These are phyloP conservation scores for Pinus taeda DNA, from an alignment of 75 land plant species.

Conservation along the genomic window DNA sequence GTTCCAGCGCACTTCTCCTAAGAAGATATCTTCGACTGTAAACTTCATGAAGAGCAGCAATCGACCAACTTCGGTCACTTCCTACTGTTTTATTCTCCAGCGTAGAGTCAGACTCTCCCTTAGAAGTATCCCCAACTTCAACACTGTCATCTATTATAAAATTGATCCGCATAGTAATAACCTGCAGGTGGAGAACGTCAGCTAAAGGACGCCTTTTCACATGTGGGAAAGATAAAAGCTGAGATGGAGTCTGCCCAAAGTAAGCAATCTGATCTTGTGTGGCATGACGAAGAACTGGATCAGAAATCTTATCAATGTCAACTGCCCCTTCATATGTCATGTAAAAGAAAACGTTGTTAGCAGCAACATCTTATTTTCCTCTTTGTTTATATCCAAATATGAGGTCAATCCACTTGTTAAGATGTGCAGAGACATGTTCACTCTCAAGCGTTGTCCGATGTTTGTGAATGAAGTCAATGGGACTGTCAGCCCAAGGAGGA, in stretches of 20 bases:
- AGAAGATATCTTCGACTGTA: conserved; percentile 81
- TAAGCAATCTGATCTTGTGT: conserved; percentile 95
- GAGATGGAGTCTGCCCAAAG: no score
- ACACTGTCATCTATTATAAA: conserved; percentile 63
- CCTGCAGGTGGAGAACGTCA: conserved; percentile 46
- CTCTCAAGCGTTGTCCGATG: conserved; percentile 96
- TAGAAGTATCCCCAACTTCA: conserved; percentile 30
- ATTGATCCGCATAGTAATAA: conserved; percentile 75
- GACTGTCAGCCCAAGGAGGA: conserved; percentile 90
- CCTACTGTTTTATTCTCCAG: conserved; percentile 21
- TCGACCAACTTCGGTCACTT: conserved; percentile 65
- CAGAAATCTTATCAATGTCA: conserved; percentile 86
- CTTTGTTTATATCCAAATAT: conserved; percentile 98
- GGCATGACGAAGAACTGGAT: conserved; percentile 86
- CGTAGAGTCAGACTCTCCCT: conserved; percentile 20
- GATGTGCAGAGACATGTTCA: conserved; percentile 90
- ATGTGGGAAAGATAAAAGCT: no score
- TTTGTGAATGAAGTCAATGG: conserved; percentile 90
- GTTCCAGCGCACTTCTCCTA: no score
- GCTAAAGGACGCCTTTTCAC: no score
- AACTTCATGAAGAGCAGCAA: conserved; percentile 84
- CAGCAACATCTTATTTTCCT: conserved; percentile 84
- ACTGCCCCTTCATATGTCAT: conserved; percentile 96
- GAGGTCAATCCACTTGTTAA: conserved; percentile 98
- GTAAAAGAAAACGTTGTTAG: conserved; percentile 96